A percentile compares a stretch with the other conserved stretches of the same genome.
Evolutionary conservation across 176 grass and related monocot species (phyloP).

Genomic region (Lolium perenne): DNA sequence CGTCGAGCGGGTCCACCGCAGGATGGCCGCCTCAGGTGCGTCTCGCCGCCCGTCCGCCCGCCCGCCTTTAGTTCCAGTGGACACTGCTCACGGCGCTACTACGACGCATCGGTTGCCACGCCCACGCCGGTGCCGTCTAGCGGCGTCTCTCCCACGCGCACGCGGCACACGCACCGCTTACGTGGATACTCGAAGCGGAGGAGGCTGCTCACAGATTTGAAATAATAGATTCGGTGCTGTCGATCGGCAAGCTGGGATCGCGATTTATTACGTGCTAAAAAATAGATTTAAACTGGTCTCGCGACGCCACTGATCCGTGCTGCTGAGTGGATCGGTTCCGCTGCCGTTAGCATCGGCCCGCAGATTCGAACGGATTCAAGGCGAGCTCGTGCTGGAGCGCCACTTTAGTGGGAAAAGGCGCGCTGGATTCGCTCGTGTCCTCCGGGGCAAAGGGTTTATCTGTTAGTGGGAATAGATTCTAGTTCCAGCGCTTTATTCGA

Average conservation of each 20-base stretch:
- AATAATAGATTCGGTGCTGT: background rate
- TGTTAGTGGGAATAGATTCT: constrained; percentile 18
- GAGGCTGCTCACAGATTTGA: background rate
- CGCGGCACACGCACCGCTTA: background rate
- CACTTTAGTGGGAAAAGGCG: background rate
- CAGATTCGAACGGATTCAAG: background rate
- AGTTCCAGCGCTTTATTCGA: background rate
- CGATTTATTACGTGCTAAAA: too few relatives aligned
- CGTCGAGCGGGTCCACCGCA: constrained; percentile 64
- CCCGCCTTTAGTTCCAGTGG: too few relatives aligned
- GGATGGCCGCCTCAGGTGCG: constrained; percentile 76
- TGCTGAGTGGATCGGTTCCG: background rate
- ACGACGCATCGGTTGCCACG: background rate
- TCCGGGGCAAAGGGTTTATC: background rate
- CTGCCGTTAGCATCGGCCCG: background rate
- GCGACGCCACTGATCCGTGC: background rate
- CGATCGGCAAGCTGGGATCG: background rate
- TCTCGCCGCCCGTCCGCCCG: too few relatives aligned
- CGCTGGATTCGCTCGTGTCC: background rate
- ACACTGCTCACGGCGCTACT: background rate
- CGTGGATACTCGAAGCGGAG: background rate
- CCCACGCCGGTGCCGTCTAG: background rate
- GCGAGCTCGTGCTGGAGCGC: background rate
- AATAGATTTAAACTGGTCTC: background rate
- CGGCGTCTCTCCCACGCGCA: background rate